Evolutionary conservation across 1,284 basidiomycete species (phyloP).

Genomic region (Cutaneotrichosporon mucoides): DNA sequence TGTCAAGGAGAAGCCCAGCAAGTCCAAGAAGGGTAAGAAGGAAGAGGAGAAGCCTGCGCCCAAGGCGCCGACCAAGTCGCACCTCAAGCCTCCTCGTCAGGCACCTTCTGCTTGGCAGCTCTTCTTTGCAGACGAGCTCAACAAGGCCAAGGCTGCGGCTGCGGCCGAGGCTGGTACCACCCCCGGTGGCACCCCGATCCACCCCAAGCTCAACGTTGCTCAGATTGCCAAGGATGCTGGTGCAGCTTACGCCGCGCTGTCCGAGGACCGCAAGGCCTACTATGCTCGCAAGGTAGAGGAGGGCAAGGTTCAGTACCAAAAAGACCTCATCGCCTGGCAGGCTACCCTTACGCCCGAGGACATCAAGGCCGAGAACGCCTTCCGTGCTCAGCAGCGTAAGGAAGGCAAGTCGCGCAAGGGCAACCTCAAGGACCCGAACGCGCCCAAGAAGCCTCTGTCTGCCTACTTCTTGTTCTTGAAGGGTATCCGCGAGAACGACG

Average conservation of each 20-base stretch:
- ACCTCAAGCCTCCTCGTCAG: conserved; percentile 80
- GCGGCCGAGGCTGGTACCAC: conserved; percentile 61
- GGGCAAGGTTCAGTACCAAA: conserved; percentile 74
- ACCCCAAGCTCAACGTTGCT: conserved; percentile 84
- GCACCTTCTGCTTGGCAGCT: conserved; percentile 95
- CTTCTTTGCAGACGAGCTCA: conserved; percentile 94
- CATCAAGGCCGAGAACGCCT: conserved; percentile 88
- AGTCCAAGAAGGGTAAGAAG: conserved; percentile 36
- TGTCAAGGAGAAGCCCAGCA: conserved; percentile 36
- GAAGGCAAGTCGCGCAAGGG: conserved; percentile 88
- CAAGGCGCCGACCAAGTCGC: conserved; percentile 50
- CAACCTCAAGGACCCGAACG: conserved; percentile 95
- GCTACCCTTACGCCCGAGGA: conserved; percentile 86
- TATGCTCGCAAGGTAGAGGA: conserved; percentile 76
- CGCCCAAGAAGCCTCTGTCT: conserved; percentile 89
- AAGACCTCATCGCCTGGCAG: conserved; percentile 79
- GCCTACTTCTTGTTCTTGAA: conserved; percentile 96
- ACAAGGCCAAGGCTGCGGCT: conserved; percentile 68
- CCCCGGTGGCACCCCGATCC: conserved; percentile 43
- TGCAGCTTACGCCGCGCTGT: conserved; percentile 77
- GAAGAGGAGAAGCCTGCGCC: conserved; percentile 34
- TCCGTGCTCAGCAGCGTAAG: conserved; percentile 85
- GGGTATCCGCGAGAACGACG: conserved; percentile 67
- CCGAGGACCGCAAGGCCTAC: conserved; percentile 75
- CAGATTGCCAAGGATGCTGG: conserved; percentile 94